Base-by-base conservation (phyloP, 495 filamentous ascomycete species). In the Echria macrotheca region DNA sequence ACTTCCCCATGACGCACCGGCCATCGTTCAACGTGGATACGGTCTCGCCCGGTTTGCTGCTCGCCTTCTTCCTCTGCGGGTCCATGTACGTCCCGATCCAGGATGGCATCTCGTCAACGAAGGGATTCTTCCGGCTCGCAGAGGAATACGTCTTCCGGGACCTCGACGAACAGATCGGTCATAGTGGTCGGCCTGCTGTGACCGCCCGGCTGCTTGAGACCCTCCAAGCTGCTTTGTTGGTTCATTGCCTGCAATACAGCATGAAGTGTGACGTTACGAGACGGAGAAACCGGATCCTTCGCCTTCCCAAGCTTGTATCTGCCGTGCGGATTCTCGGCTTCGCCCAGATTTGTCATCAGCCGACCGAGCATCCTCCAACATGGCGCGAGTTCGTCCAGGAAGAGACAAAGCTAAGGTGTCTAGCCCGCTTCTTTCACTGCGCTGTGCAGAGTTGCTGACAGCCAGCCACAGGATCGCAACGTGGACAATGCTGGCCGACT, bases 221-320 rank as follows among this genome's bases (percentile, higher is more conserved):
- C 18, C 14, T 55, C 11, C 53, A 55, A 33, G 53, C 53, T 2
- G 47, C 53, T 17, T 1, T 55, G 33, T 15, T 55, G 35, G 23
- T 55, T 0, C 41, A 47, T 8, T 49, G 47, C 7, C 17, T 29
- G 14, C 42, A 51, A 45, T 55, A 31, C 10, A 28, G 36, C 5
- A 28, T 42, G 25, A 39, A 53, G 3, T 17, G 33, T 17, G 26
- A 23, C 0, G 31, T 29, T 11, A 26, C 21, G 1, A 12, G 53
- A 23, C 33, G 42, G 12, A n/a, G 35, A 18, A 44, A 33, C 12
- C 26, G 47, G 41, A 24, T 4, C 28, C 25, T 23, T 17, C 24
- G 53, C 9, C 4, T 31, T 29, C 28, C 40, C 0, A 38, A n/a
- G 9, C 8, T 55, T 14, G 53, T 50, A 6, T 23, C 28, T 2